Evolutionary conservation across 164 flowering plant species (phyloP).

Genomic region (Cinnamomum micranthum): DNA sequence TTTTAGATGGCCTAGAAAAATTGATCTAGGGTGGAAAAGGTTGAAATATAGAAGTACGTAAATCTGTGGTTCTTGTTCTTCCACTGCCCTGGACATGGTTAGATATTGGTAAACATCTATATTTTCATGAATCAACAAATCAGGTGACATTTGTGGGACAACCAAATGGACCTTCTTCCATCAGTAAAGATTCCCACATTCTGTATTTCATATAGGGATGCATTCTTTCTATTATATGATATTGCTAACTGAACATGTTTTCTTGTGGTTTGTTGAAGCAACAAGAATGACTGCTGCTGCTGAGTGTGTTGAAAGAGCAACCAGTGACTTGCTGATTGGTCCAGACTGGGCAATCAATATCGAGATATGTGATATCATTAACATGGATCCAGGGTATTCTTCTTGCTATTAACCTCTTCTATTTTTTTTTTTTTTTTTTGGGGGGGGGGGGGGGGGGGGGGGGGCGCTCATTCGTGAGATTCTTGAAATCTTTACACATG

Average conservation of each 20-base stretch:
- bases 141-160: no score
- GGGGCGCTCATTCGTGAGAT: no score
- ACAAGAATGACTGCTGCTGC: constrained; percentile 54
- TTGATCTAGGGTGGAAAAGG: background rate
- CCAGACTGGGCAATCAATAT: constrained; percentile 85
- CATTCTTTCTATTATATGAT: background rate
- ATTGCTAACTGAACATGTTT: background rate
- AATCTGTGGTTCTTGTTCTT: background rate
- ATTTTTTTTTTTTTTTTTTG: no score
- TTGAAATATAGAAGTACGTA: background rate
- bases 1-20: background rate
- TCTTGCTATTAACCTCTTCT: background rate
- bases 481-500: no score
- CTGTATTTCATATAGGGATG: no score
- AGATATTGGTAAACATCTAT: background rate
- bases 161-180: no score
- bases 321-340: constrained; percentile 69
- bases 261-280: background rate
- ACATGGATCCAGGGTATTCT: constrained; percentile 68
- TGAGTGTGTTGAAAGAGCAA: constrained; percentile 66
- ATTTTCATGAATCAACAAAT: background rate
- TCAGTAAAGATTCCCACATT: no score
- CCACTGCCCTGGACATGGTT: background rate
- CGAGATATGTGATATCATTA: constrained; percentile 74
- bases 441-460: no score